Evolutionary conservation across 2,329 filamentous ascomycete genomes (phyloP).

Genomic region (Aureobasidium musti): DNA sequence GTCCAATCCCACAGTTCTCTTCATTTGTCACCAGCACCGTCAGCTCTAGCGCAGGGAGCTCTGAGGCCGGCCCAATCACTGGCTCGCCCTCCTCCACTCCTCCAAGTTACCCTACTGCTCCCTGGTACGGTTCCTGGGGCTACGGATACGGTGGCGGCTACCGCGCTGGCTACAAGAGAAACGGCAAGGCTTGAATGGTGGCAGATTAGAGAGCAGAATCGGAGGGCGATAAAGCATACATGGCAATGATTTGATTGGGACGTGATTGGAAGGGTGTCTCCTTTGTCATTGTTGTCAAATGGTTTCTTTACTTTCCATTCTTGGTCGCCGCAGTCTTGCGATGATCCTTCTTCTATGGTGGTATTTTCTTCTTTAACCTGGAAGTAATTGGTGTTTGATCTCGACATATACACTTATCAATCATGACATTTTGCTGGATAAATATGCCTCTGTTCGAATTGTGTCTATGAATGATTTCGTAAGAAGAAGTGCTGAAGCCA

Average conservation of each 20-base stretch:
- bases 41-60: conserved; percentile 7
- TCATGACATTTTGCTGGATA: neutral
- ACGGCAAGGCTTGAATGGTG: neutral
- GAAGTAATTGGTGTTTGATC: neutral
- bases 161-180: conserved; percentile 20
- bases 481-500: neutral
- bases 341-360: neutral
- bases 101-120: conserved; percentile 1
- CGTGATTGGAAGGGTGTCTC: neutral
- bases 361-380: neutral
- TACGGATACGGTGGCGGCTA: conserved; percentile 1
- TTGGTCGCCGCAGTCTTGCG: neutral
- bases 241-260: neutral
- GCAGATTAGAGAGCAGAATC: neutral
- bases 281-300: neutral
- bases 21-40: conserved; percentile 18
- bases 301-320: neutral
- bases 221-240: neutral
- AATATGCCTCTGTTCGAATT: neutral
- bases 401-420: neutral
- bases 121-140: conserved; percentile 1
- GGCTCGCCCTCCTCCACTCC: neutral
- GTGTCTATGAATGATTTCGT: neutral
- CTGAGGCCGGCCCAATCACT: conserved; percentile 7
- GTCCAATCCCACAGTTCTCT: neutral